Evolutionary conservation across 306 rosid genomes (phyloP).

Genomic region (Citrullus mucosospermus): DNA sequence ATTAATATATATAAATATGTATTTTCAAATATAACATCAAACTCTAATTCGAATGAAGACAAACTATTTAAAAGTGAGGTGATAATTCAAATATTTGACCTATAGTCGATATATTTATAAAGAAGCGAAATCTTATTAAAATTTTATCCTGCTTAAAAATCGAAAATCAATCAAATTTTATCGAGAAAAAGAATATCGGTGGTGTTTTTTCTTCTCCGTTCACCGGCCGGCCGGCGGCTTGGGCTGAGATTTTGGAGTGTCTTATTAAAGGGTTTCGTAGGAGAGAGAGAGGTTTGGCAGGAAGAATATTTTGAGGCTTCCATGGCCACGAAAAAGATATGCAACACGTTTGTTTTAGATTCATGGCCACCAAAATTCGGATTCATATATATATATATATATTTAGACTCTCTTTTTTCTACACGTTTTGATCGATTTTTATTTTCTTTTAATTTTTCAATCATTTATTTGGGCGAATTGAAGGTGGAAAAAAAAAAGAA

Average conservation of each 20-base stretch:
- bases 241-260: neutral
- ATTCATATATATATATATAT: neutral
- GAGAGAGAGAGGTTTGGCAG: neutral
- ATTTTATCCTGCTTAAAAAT: neutral
- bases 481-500: neutral
- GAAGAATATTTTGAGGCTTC: neutral
- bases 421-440: neutral
- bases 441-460: neutral
- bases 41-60: too few relatives aligned
- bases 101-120: neutral
- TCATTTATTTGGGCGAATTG: neutral
- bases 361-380: neutral
- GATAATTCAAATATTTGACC: too few relatives aligned
- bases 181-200: neutral
- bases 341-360: neutral
- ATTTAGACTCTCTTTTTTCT: neutral
- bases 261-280: neutral
- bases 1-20: neutral
- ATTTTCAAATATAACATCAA: neutral
- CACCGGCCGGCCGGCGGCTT: too few relatives aligned
- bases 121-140: neutral
- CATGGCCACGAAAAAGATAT: conserved; percentile 9
- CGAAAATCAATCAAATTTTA: neutral
- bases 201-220: neutral
- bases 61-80: too few relatives aligned